These are phyloP conservation scores for Phialophora chinensis DNA, from an alignment of 2,329 filamentous ascomycete genomes.

Conservation along the genomic window DNA sequence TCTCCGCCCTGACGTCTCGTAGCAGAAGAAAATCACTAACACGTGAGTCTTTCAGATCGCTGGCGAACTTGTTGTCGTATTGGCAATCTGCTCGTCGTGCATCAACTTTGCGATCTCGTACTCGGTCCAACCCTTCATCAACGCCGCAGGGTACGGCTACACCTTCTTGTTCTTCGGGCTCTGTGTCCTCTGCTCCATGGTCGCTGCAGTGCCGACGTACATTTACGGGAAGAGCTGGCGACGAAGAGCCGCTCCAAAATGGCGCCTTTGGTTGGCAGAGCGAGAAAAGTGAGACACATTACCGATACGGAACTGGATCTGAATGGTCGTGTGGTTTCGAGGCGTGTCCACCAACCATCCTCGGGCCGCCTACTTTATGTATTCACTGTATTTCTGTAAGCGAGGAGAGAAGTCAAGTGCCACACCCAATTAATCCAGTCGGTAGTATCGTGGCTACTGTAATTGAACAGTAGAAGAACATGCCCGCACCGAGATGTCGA, in stretches of 20 bases:
- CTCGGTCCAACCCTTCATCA: conserved; percentile 50
- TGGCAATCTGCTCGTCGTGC: conserved; percentile 45
- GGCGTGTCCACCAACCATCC: too few species aligned
- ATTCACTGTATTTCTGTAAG: too few species aligned
- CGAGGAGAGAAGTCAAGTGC: too few species aligned
- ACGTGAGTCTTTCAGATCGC: conserved; percentile 41
- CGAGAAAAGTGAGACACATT: conserved; percentile 6
- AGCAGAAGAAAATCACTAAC: conserved; percentile 23
- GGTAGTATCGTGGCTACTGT: too few species aligned
- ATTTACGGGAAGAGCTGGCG: conserved; percentile 26
- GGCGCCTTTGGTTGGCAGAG: conserved; percentile 21
- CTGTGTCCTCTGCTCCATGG: conserved; percentile 23
- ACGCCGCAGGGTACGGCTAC: conserved; percentile 33
- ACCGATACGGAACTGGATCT: too few species aligned
- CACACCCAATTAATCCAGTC: too few species aligned
- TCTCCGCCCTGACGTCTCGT: not conserved
- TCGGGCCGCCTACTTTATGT: too few species aligned
- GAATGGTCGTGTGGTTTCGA: too few species aligned
- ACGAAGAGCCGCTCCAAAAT: conserved; percentile 21
- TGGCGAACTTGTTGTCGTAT: conserved; percentile 48
- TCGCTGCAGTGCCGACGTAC: conserved; percentile 22
- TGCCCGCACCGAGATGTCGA: too few species aligned
- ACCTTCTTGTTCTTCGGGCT: conserved; percentile 26
- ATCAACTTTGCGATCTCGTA: conserved; percentile 47
- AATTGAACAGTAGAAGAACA: too few species aligned